Evolutionary conservation across 2,329 filamentous ascomycete genomes (phyloP), one percentile per base, ranked within the genome.

Genomic region (Aphanocladium album): DNA sequence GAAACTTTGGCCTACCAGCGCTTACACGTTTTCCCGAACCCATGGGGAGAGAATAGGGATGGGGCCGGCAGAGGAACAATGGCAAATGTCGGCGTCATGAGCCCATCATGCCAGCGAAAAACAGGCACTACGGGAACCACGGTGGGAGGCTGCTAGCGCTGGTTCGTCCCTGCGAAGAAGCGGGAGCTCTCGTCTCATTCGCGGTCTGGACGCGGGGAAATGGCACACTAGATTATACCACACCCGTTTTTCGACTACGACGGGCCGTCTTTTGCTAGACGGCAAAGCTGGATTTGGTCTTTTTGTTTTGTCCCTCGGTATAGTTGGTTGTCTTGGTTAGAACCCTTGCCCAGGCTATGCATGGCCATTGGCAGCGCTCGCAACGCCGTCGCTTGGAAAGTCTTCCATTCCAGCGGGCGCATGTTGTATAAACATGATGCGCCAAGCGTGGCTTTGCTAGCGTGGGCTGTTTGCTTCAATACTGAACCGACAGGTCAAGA

Each of bases 71-170:
- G 19, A 27, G 46, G n/a, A 47, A 41, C 30, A 30, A 30, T 30
- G 51, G 33, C 35, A 27, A 57, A 57, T 57, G 54, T 47, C 27
- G 54, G 54, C 54, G 54, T 49, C 54, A 57, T 57, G 33, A 37
- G 45, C 43, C 54, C 54, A 57, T 57, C 35, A 19, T 19, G 37
- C 52, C 30, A 27, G 50, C 50, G 33, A 41, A 53, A 54, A 23
- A 12, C 30, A 21, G 21, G 51, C 33, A 23, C 39, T 41, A 14
- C 30, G 5, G 9, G 5, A 5, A 9, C 30, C 30, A 30, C 30
- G 30, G 30, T 30, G 41, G 41, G n/a, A 45, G 39, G 41, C 35
- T 39, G 35, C 35, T 46, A 46, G 43, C 43, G 43, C 19, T 46
- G 9, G 45, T 8, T 47, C 9, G 25, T 27, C 21, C 21, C 1